Evolutionary conservation across 768 basidiomycete species (phyloP).

Genomic region (Termitomyces eurrhizus): DNA sequence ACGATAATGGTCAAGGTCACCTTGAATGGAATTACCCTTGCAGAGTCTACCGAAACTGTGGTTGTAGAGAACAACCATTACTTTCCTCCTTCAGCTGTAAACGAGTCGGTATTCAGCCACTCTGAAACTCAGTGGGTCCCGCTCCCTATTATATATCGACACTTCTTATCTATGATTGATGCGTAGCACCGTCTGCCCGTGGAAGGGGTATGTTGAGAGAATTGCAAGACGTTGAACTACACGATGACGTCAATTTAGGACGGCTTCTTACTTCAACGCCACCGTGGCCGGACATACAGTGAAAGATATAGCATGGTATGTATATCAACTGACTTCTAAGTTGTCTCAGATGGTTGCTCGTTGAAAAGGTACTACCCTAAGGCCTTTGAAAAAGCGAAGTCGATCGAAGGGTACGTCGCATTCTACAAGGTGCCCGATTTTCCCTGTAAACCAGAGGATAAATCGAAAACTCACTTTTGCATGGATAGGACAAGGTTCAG

Average conservation of each 20-base stretch:
- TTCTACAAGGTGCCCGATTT: slow-evolving; percentile 63
- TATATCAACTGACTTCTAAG: slow-evolving; percentile 3
- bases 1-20: slow-evolving; percentile 45
- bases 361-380: slow-evolving; percentile 62
- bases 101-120: slow-evolving; percentile 37
- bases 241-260: slow-evolving; percentile 28
- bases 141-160: not conserved
- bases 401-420: slow-evolving; percentile 65
- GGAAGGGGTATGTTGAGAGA: slow-evolving; percentile 59
- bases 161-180: not conserved
- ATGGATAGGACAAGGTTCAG: slow-evolving; percentile 34
- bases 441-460: no score
- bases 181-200: slow-evolving; percentile 52
- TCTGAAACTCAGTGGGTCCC: slow-evolving; percentile 52
- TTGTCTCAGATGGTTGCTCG: not conserved
- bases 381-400: slow-evolving; percentile 48
- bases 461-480: not conserved
- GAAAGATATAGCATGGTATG: slow-evolving; percentile 66
- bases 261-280: slow-evolving; percentile 64
- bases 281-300: slow-evolving; percentile 43
- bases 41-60: slow-evolving; percentile 51
- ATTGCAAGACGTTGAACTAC: not conserved
- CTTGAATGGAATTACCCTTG: slow-evolving; percentile 48
- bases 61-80: slow-evolving; percentile 70
- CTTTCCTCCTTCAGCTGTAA: slow-evolving; percentile 59